A percentile compares a stretch with the other conserved stretches of the same genome.
Conservation (phyloP, 2,329 filamentous ascomycete species). For the Ophiosphaerella herpotricha region DNA sequence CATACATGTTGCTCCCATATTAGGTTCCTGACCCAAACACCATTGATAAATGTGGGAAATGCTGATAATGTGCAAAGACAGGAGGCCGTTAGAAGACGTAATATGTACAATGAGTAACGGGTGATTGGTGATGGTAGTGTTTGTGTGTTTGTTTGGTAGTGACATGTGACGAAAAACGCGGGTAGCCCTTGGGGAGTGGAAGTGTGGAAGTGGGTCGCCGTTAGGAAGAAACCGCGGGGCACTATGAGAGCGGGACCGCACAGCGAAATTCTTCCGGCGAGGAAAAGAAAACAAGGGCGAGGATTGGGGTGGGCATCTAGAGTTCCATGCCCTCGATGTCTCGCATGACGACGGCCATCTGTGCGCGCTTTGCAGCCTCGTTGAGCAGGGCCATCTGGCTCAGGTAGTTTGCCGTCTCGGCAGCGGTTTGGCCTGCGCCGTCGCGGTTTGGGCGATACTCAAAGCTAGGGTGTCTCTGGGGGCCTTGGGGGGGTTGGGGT, state of each 20-base stretch:
- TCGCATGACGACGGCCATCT: constrained; percentile 85
- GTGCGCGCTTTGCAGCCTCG: constrained; percentile 89
- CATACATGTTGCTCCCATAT: too few relatives aligned
- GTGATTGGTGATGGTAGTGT: too few relatives aligned
- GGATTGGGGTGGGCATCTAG: constrained; percentile 16
- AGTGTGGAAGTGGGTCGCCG: background rate
- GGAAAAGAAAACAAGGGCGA: background rate
- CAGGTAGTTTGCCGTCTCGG: constrained; percentile 66
- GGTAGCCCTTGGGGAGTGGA: too few relatives aligned
- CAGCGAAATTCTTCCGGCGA: background rate
- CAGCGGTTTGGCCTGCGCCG: constrained; percentile 41
- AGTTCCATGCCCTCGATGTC: constrained; percentile 78
- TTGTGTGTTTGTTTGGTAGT: too few relatives aligned
- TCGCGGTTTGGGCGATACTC: constrained; percentile 43
- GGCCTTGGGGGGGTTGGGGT: constrained; percentile 21
- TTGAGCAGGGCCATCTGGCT: constrained; percentile 84
- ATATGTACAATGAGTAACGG: background rate
- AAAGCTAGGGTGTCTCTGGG: constrained; percentile 35
- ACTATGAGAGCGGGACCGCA: background rate
- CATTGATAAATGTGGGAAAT: too few relatives aligned
- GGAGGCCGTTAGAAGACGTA: background rate
- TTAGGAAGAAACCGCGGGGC: background rate
- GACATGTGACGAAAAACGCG: too few relatives aligned
- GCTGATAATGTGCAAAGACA: too few relatives aligned
- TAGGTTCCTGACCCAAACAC: too few relatives aligned